Evolutionary conservation across 2,329 filamentous ascomycete species (phyloP).

Genomic region (Aspergillus caelatus): DNA sequence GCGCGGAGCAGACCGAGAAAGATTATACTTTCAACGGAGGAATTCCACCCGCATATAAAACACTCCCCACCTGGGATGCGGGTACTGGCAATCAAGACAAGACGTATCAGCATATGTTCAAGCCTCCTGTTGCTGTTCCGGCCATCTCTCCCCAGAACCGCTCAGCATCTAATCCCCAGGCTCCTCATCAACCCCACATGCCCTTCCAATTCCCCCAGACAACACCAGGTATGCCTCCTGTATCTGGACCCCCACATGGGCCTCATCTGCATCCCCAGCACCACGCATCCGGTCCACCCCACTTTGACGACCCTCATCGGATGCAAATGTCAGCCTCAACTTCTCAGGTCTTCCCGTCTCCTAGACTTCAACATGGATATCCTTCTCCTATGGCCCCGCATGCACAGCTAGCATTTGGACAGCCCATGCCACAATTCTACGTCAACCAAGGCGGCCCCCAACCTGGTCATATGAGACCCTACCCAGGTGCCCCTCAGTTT

Average conservation of each 20-base stretch:
- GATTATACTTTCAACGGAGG: conserved; percentile 78
- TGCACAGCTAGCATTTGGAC: conserved; percentile 70
- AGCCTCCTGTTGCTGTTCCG: conserved; percentile 62
- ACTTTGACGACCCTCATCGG: conserved; percentile 77
- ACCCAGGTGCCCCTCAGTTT: conserved; percentile 73
- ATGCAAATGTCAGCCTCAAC: conserved; percentile 85
- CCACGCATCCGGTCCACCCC: conserved; percentile 67
- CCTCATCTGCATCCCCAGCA: conserved; percentile 77
- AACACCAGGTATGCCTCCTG: conserved; percentile 66
- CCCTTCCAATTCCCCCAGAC: conserved; percentile 80
- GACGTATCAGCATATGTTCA: conserved; percentile 79
- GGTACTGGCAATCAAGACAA: conserved; percentile 72
- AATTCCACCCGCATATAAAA: conserved; percentile 83
- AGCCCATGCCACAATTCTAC: conserved; percentile 71
- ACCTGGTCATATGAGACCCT: conserved; percentile 71
- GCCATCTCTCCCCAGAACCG: conserved; percentile 72
- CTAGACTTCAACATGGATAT: conserved; percentile 73
- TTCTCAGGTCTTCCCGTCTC: conserved; percentile 82
- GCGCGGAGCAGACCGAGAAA: conserved; percentile 53
- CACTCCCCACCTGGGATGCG: conserved; percentile 80
- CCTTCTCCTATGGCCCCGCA: conserved; percentile 69
- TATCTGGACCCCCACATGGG: conserved; percentile 74
- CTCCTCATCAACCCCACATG: conserved; percentile 81
- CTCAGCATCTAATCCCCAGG: conserved; percentile 63
- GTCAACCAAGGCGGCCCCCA: conserved; percentile 71